A percentile compares a stretch with the other conserved stretches of the same genome.
phyloP scores from a whole-genome alignment of 2,329 filamentous ascomycete genomes.

The Botrytis cinerea region DNA sequence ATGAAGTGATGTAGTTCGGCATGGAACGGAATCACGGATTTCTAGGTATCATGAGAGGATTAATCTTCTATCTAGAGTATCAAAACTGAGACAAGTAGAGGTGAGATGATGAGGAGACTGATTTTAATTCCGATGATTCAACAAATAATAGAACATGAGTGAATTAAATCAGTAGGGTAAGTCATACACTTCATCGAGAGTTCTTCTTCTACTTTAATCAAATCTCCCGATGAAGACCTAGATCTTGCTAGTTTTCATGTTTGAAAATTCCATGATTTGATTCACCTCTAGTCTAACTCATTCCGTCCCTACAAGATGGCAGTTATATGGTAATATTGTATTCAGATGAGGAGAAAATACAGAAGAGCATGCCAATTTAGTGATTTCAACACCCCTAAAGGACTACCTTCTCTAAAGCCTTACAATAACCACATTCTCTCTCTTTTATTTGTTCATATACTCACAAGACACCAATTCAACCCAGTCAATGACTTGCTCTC shows the following conservation, averaged over 20 bases:
- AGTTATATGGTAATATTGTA: too few species aligned
- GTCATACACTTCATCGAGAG: background rate
- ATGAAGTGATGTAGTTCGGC: background rate
- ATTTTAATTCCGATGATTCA: background rate
- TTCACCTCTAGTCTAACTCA: too few species aligned
- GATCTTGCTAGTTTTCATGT: too few species aligned
- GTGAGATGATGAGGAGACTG: background rate
- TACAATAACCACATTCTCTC: background rate
- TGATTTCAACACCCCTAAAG: background rate
- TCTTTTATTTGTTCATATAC: background rate
- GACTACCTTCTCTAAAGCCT: background rate
- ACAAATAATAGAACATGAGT: accelerated
- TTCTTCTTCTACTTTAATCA: background rate
- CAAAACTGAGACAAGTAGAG: background rate
- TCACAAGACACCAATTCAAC: background rate
- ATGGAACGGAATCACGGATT: background rate
- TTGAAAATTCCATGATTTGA: too few species aligned
- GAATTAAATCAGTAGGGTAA: background rate
- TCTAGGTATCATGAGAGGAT: too few species aligned
- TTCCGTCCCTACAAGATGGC: too few species aligned
- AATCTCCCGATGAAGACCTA: too few species aligned
- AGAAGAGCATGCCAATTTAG: too few species aligned
- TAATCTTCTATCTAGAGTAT: background rate
- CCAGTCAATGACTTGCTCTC: background rate
- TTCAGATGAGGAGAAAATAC: too few species aligned